phyloP scores from a whole-genome alignment of 2,329 filamentous ascomycete species.

The Fusarium sublunatum region DNA sequence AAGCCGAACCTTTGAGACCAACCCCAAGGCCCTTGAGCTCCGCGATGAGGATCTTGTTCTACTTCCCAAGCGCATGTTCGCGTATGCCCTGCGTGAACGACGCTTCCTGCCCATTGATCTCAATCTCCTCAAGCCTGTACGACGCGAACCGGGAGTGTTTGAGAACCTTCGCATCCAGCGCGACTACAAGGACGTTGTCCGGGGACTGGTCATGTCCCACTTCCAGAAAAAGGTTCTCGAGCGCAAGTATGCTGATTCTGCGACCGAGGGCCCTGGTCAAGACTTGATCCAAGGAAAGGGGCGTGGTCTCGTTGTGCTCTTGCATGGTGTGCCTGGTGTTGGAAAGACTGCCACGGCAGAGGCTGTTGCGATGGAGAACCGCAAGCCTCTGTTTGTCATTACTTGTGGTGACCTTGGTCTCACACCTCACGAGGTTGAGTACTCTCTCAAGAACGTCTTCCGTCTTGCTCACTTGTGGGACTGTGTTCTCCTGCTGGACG shows the following conservation, averaged over 20 bases:
- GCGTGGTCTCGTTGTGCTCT: constrained; percentile 56
- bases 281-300: constrained; percentile 61
- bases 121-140: constrained; percentile 50
- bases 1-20: constrained; percentile 50
- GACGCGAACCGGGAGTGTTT: constrained; percentile 53
- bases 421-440: constrained; percentile 56
- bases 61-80: constrained; percentile 56
- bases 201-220: constrained; percentile 55
- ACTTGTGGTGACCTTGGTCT: constrained; percentile 61
- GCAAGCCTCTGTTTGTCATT: constrained; percentile 60
- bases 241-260: constrained; percentile 47
- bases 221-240: constrained; percentile 55
- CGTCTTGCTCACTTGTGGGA: constrained; percentile 55
- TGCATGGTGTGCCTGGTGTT: constrained; percentile 61
- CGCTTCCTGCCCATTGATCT: constrained; percentile 54
- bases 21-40: constrained; percentile 46
- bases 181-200: constrained; percentile 57
- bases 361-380: constrained; percentile 55
- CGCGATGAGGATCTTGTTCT: constrained; percentile 49
- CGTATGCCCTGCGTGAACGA: constrained; percentile 55
- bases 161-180: constrained; percentile 54
- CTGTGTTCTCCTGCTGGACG: constrained; percentile 53
- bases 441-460: constrained; percentile 56
- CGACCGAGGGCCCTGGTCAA: constrained; percentile 47
- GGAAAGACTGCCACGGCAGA: constrained; percentile 63